Base-by-base conservation (phyloP, 768 basidiomycete species). In the Podaxis carcinomalis region DNA sequence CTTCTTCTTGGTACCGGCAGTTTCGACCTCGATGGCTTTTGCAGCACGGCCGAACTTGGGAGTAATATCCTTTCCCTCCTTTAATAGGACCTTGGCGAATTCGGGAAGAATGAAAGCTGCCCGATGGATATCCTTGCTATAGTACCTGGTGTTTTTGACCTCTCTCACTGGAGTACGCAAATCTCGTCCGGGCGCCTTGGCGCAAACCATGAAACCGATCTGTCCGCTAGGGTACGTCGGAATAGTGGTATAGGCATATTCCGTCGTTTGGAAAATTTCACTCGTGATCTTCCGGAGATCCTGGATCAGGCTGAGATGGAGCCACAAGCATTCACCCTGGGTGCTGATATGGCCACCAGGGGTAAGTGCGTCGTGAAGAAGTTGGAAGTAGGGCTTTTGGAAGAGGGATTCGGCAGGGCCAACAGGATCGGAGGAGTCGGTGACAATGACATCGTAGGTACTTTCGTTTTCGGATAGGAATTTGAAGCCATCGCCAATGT, bases 181-280 rank as follows among this genome's bases (percentile, higher is more conserved):
- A 70, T 90, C 85, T 56, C 92, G 81, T 27, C 77, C 80, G 14
- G 77, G 74, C 28, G 88, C 88, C 75, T 90, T 95, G 58, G 94
- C 88, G 73, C 90, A 92, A 50, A 98, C 80, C 66, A 95, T 82
- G 77, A 95, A 95, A 23, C 97, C 95, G 68, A 98, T 99, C 71
- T 95, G 95, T 39, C 97, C 97, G n/a, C 92, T 89, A 19, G 97
- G 97, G 76, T 99, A 99, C 14, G 95, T 97, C 0, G 96, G 96
- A 66, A 98, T 95, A 21, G 95, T 98, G 62, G 95, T 95, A 76
- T 83, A 97, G 14, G 94, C 97, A 72, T 97, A 99, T 69, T 93
- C 89, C 42, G 87, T 80, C 16, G 85, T 83, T 40, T 89, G 81
- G 80, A 98, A 99, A 62, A 97, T 75, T 50, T 77, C 75, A 58